phyloP scores from a whole-genome alignment of 176 grass and related monocot genomes.

The Carex kokanica region DNA sequence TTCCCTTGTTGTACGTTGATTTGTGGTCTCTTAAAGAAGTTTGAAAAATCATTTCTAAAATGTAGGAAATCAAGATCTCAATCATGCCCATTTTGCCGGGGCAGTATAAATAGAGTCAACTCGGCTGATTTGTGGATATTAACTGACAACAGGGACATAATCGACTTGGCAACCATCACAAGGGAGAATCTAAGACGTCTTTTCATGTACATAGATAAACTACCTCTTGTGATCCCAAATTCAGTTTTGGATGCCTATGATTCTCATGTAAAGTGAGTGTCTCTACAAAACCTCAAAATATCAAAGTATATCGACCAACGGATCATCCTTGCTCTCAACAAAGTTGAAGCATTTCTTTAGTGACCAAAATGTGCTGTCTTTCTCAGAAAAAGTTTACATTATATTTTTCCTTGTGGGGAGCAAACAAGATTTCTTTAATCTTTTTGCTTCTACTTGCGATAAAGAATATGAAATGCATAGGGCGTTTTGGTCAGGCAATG shows the following conservation, averaged over 20 bases:
- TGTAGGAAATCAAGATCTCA: conserved; percentile 44
- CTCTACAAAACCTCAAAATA: background rate
- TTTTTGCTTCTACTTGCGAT: background rate
- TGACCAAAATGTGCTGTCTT: background rate
- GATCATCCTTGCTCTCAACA: background rate
- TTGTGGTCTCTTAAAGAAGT: background rate
- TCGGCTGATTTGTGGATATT: conserved; percentile 45
- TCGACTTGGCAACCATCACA: conserved; percentile 32
- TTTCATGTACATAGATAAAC: conserved; percentile 44
- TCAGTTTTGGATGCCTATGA: conserved; percentile 41
- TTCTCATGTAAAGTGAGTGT: conserved; percentile 43
- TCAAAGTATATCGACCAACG: background rate
- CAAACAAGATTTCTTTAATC: background rate
- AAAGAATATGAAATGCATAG: background rate
- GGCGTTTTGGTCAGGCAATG: background rate
- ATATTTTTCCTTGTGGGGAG: background rate
- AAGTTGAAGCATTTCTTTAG: background rate
- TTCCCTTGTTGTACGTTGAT: background rate
- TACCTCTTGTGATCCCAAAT: conserved; percentile 42
- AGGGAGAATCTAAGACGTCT: conserved; percentile 44
- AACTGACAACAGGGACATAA: conserved; percentile 28
- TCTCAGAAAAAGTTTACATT: background rate
- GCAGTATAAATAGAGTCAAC: conserved; percentile 43
- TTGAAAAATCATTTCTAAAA: conserved; percentile 13
- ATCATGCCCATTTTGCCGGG: conserved; percentile 50